Conservation (phyloP, 495 filamentous ascomycete genomes). For the Trichoderma erinaceum region DNA sequence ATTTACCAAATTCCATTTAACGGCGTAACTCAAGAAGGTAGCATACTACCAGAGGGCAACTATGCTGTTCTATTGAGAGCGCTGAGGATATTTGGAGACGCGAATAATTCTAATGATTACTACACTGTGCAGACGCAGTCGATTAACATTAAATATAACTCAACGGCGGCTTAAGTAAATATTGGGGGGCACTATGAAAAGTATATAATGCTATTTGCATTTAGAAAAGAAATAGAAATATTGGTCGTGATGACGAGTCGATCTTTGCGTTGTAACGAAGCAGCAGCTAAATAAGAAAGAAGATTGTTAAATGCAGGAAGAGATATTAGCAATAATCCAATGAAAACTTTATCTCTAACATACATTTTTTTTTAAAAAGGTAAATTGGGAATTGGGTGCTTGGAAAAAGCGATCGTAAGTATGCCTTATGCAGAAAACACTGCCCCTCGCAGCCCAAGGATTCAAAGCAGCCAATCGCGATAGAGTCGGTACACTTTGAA, state of each 20-base stretch:
- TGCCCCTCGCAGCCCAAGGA: no score
- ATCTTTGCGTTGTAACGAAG: not conserved
- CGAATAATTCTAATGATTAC: conserved; percentile 27
- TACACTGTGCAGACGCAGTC: conserved; percentile 19
- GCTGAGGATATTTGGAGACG: conserved; percentile 39
- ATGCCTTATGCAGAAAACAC: no score
- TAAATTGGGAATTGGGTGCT: no score
- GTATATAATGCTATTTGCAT: not conserved
- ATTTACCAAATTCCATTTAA: not conserved
- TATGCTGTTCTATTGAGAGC: conserved; percentile 42
- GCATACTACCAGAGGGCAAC: conserved; percentile 26
- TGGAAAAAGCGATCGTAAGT: no score
- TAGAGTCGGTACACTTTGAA: no score
- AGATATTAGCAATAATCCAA: not conserved
- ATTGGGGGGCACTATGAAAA: not conserved
- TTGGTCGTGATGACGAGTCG: no score
- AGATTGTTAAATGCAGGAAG: no score
- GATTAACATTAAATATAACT: not conserved
- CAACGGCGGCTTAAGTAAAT: not conserved
- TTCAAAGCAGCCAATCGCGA: no score
- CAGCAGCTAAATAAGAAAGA: not conserved
- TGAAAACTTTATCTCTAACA: no score
- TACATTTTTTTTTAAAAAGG: no score
- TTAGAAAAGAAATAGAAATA: not conserved
- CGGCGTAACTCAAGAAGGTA: not conserved